Evolutionary conservation across 495 filamentous ascomycete species (phyloP), one percentile per base, ranked within the genome.

Genomic region (Hypoxylon fuscum): DNA sequence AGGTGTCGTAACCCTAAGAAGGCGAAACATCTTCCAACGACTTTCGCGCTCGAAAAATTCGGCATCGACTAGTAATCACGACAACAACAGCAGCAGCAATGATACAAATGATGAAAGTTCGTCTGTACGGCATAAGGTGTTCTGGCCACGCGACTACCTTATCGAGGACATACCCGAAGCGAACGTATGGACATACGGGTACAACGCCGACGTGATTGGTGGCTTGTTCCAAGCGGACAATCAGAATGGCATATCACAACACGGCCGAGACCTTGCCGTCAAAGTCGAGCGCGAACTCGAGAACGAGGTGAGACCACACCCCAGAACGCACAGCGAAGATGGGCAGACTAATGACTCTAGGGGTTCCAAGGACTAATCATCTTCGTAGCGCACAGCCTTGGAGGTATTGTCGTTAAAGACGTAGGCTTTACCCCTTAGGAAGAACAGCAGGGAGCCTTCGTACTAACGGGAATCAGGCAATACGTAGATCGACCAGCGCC

Each of bases 371-470:
- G 57, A 15, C 77, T 75, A 17, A 71, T 80, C 42, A 43, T 68
- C 12, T 80, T 79, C 32, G 64, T 80, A 12, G 72, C 68, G 2
- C 75, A 80, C 45, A 77, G 76, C 60, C 59, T 79, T 10, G 77
- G 77, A 9, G 77, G 74, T 5, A 70, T 79, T 37, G 63, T 79
- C 40, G 70, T 74, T n/a, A 73, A 77, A 68, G 70, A 76, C 59
- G 75, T 76, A 68, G 43, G 64, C 55, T 38, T 40, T 17, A 2
- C 21, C 25, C 54, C 21, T 31, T 15, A 57, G 8, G 8, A 17
- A 23, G 20, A 47, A 34, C 12, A 47, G 61, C 9, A 59, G 55
- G 22, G 15, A 51, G 34, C 18, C 12, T 18, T 40, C 3, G 18
- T 40, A 3, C 37, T 27, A 27, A 27, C 25, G 25, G 8, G 37